Evolutionary conservation across 257 asterid species (phyloP).

Genomic region (Thymus mandschuricus): DNA sequence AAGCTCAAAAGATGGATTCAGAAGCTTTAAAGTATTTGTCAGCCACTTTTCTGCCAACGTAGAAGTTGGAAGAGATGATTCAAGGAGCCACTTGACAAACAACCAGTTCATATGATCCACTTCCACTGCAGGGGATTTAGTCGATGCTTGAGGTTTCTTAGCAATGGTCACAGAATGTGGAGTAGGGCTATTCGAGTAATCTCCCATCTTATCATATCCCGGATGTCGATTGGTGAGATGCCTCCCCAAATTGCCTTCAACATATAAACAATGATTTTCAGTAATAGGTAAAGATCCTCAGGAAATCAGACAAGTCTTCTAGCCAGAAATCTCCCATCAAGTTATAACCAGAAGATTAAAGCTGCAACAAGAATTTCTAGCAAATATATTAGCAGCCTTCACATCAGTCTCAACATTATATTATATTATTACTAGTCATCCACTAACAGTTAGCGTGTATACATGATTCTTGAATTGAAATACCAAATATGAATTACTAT

Average conservation of each 20-base stretch:
- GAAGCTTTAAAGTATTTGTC: slow-evolving; percentile 71
- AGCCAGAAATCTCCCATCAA: slow-evolving; percentile 10
- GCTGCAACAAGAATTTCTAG: slow-evolving; percentile 9
- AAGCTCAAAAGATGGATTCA: slow-evolving; percentile 68
- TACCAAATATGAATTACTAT: background rate
- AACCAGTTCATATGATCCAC: slow-evolving; percentile 94
- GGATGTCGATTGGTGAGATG: slow-evolving; percentile 97
- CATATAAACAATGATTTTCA: slow-evolving; percentile 28
- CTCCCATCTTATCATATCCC: slow-evolving; percentile 76
- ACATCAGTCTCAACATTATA: slow-evolving; percentile 14
- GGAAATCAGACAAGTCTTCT: background rate
- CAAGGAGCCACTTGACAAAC: slow-evolving; percentile 75
- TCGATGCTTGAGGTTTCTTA: slow-evolving; percentile 69
- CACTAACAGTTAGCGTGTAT: background rate
- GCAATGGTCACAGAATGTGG: slow-evolving; percentile 55
- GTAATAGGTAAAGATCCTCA: slow-evolving; percentile 24
- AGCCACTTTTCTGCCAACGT: slow-evolving; percentile 72
- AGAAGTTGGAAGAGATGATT: slow-evolving; percentile 73
- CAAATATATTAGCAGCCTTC: slow-evolving; percentile 9
- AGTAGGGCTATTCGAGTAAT: slow-evolving; percentile 47
- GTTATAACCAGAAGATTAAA: slow-evolving; percentile 9
- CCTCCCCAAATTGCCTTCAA: slow-evolving; percentile 89
- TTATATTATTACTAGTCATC: slow-evolving; percentile 1
- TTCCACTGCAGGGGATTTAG: slow-evolving; percentile 59
- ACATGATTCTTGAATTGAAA: slow-evolving; percentile 7